Conservation (phyloP, 2,329 filamentous ascomycete genomes). For the Calonectria honghensis region DNA sequence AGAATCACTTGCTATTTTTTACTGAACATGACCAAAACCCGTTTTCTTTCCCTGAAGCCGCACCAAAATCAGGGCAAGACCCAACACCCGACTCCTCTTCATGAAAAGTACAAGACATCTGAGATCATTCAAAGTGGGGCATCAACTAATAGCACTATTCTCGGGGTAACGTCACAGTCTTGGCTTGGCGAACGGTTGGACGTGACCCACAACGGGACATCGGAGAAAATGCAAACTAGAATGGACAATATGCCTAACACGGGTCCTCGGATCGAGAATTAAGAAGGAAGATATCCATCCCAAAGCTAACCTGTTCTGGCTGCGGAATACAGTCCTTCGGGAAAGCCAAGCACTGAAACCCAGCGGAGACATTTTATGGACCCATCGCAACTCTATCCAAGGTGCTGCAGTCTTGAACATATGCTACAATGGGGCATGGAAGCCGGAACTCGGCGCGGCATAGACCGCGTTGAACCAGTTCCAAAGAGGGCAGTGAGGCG, state of each 20-base stretch:
- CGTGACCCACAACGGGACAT: neutral
- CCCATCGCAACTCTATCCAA: neutral
- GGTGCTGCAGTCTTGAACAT: neutral
- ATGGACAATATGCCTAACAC: neutral
- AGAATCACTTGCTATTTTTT: neutral
- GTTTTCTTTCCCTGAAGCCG: neutral
- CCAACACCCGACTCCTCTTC: neutral
- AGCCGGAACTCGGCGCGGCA: neutral
- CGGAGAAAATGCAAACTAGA: neutral
- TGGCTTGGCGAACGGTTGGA: neutral
- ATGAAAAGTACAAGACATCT: neutral
- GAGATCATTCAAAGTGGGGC: neutral
- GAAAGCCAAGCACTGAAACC: neutral
- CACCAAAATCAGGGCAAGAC: neutral
- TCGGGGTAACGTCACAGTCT: neutral
- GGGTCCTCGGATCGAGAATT: neutral
- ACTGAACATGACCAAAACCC: neutral
- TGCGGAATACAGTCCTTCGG: neutral
- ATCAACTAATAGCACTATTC: neutral
- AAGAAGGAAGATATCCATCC: neutral
- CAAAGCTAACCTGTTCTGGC: neutral
- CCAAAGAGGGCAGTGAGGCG: neutral
- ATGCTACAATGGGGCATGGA: neutral
- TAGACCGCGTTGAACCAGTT: neutral
- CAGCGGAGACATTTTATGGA: neutral